Evolutionary conservation across 176 grass and related monocot species (phyloP).

Genomic region (Lolium multiflorum): DNA sequence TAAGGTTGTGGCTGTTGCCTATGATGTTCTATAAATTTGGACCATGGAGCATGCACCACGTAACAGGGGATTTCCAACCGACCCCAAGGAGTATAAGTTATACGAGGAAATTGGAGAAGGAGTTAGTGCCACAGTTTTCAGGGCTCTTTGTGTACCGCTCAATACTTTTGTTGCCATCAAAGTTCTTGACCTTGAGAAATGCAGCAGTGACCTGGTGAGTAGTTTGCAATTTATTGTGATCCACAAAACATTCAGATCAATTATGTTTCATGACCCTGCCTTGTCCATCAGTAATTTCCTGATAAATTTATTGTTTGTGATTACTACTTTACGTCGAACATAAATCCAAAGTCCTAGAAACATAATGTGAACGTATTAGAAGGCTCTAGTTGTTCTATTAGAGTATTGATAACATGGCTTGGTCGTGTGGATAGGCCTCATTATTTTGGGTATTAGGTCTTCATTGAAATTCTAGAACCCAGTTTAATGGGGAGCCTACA

Average conservation of each 20-base stretch:
- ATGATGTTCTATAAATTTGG: slow-evolving; percentile 48
- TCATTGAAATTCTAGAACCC: slow-evolving; percentile 18
- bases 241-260: slow-evolving; percentile 9
- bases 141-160: slow-evolving; percentile 81
- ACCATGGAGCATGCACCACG: slow-evolving; percentile 43
- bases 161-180: slow-evolving; percentile 92
- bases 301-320: slow-evolving; percentile 12
- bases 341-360: slow-evolving; percentile 15
- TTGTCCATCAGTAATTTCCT: neutral
- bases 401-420: slow-evolving; percentile 21
- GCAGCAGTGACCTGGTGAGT: slow-evolving; percentile 88
- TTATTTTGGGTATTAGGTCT: slow-evolving; percentile 5
- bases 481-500: neutral
- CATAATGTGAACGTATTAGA: neutral
- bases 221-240: slow-evolving; percentile 20
- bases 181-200: slow-evolving; percentile 98
- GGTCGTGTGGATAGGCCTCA: slow-evolving; percentile 19
- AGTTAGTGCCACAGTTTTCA: slow-evolving; percentile 91
- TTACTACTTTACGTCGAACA: neutral
- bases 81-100: slow-evolving; percentile 87
- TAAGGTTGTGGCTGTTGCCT: slow-evolving; percentile 25
- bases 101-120: slow-evolving; percentile 97
- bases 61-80: slow-evolving; percentile 63
- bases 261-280: slow-evolving; percentile 18
- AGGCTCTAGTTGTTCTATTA: slow-evolving; percentile 14